These are phyloP conservation scores for Nitzschia sp. DNA, from an alignment of 108 stramenopile genomes.

Conservation along the genomic window DNA sequence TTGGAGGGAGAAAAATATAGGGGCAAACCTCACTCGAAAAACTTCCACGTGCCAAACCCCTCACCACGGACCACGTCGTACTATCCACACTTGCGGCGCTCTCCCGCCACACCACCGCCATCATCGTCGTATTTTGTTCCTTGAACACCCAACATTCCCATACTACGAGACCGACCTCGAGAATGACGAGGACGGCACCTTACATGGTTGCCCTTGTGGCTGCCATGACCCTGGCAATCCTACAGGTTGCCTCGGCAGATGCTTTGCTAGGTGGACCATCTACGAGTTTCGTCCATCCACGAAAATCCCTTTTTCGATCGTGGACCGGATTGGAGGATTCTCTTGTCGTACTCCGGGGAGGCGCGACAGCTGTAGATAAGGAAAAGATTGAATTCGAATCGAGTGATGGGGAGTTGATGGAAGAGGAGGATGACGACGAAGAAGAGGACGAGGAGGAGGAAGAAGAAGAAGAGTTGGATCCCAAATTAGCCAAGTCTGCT, in stretches of 20 bases:
- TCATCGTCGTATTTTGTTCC: too few species aligned
- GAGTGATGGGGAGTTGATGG: slow-evolving; percentile 9
- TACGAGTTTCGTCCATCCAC: background rate
- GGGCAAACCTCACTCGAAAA: too few species aligned
- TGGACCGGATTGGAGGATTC: too few species aligned
- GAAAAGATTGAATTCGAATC: slow-evolving; percentile 36
- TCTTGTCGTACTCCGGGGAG: background rate
- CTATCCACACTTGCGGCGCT: too few species aligned
- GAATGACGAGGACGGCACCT: background rate
- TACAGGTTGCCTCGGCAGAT: background rate
- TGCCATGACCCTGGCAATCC: background rate
- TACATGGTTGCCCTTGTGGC: background rate
- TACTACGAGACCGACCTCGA: too few species aligned
- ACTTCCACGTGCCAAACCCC: too few species aligned
- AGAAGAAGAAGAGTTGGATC: slow-evolving; percentile 54
- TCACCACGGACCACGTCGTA: too few species aligned
- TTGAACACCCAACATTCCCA: too few species aligned
- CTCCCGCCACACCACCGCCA: too few species aligned
- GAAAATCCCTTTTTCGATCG: background rate
- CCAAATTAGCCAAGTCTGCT: slow-evolving; percentile 26
- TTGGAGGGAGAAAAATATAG: too few species aligned
- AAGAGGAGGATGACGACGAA: slow-evolving; percentile 47
- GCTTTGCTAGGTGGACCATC: slow-evolving; percentile 7
- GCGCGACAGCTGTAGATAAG: slow-evolving; percentile 1
- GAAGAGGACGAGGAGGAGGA: slow-evolving; percentile 53